Conservation (phyloP, 1,284 basidiomycete species). For the Cystobasidiaceae sp. region DNA sequence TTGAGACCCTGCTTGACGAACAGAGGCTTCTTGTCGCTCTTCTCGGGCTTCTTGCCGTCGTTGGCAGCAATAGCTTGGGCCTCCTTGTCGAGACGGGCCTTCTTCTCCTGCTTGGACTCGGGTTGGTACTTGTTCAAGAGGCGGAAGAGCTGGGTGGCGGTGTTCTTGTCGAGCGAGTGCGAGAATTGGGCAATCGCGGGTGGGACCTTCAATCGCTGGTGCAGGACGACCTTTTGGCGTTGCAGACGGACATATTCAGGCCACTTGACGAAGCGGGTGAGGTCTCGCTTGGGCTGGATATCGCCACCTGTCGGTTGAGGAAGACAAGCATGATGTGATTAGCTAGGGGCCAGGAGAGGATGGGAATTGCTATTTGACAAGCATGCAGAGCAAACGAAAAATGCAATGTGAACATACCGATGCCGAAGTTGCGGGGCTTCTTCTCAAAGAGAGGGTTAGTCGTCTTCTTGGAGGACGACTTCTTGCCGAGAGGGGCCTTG, state of each 20-base stretch:
- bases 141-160: constrained; percentile 96
- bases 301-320: constrained; percentile 66
- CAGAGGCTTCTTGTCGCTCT: constrained; percentile 56
- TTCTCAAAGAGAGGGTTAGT: constrained; percentile 98
- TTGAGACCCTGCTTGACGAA: constrained; percentile 97
- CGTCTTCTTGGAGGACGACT: constrained; percentile 57
- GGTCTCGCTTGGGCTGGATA: constrained; percentile 81
- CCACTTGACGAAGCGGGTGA: constrained; percentile 99
- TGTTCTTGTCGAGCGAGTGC: constrained; percentile 99
- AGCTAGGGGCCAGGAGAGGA: background rate
- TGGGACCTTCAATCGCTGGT: constrained; percentile 97
- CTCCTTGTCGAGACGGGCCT: constrained; percentile 74
- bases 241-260: constrained; percentile 98
- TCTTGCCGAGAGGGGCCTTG: constrained; percentile 44
- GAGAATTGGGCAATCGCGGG: constrained; percentile 97
- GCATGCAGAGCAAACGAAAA: no score
- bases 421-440: constrained; percentile 85
- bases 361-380: no score
- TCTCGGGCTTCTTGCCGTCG: constrained; percentile 71
- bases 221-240: constrained; percentile 96
- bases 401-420: constrained; percentile 62
- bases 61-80: constrained; percentile 63
- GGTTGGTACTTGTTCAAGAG: constrained; percentile 93
- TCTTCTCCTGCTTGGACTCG: constrained; percentile 96
- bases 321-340: constrained; percentile 1